phyloP scores from a whole-genome alignment of 2,329 filamentous ascomycete genomes.

The Aspergillus fumigatiaffinis region DNA sequence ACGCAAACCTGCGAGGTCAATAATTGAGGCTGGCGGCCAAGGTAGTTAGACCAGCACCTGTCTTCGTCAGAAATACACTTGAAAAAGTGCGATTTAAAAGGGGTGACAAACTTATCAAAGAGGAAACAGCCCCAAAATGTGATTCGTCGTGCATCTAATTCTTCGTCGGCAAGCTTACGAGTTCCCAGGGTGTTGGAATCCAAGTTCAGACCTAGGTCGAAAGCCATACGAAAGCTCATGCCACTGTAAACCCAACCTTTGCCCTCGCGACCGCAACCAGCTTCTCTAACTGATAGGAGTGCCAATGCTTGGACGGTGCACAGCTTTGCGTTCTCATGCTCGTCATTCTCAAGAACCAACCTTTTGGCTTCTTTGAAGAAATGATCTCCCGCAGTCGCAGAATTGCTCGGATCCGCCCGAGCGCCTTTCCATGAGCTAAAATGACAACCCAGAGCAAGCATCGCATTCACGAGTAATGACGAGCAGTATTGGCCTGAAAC shows the following conservation, averaged over 20 bases:
- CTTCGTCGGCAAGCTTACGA: constrained; percentile 68
- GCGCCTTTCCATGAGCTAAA: constrained; percentile 77
- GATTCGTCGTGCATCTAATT: constrained; percentile 82
- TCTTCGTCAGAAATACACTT: constrained; percentile 11
- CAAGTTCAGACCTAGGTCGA: constrained; percentile 86
- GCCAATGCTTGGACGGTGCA: constrained; percentile 91
- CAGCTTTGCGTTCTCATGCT: constrained; percentile 83
- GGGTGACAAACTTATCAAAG: constrained; percentile 72
- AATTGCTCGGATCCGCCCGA: constrained; percentile 67
- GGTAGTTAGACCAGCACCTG: constrained; percentile 91
- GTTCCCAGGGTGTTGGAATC: constrained; percentile 65
- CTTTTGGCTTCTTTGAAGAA: constrained; percentile 94
- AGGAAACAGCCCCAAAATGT: constrained; percentile 98
- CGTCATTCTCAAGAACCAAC: constrained; percentile 83
- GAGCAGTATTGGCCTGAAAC: constrained; percentile 75
- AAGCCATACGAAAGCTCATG: constrained; percentile 97
- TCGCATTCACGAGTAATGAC: constrained; percentile 83
- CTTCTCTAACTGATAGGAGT: constrained; percentile 93
- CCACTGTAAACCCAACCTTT: constrained; percentile 98
- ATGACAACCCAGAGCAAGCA: constrained; percentile 88
- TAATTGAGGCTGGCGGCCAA: constrained; percentile 85
- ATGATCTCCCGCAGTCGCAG: constrained; percentile 84
- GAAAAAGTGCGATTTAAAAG: not conserved
- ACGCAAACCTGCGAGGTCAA: constrained; percentile 75
- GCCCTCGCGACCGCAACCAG: constrained; percentile 86